phyloP scores from a whole-genome alignment of 1,139 yeast species.

The Geotrichum bryndzae region DNA sequence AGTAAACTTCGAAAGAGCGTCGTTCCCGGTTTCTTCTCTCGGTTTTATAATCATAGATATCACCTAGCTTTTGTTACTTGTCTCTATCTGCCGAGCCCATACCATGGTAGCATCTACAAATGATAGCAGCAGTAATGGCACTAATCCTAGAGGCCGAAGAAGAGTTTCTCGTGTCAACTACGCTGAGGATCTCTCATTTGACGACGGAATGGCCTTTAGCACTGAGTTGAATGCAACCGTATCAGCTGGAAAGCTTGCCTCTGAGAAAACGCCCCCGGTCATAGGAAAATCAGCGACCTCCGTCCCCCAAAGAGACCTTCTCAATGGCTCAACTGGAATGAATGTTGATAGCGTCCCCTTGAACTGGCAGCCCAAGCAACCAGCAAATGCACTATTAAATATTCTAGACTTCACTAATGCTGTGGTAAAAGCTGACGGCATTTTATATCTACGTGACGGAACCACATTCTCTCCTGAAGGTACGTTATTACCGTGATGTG shows the following conservation, averaged over 20 bases:
- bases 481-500: conserved; percentile 17
- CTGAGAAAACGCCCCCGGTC: not conserved
- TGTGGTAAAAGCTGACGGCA: conserved; percentile 34
- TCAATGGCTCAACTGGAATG: not conserved
- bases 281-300: not conserved
- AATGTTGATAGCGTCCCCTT: conserved; percentile 24
- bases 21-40: not conserved
- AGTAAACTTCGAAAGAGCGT: not conserved
- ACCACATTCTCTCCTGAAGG: conserved; percentile 32
- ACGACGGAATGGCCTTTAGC: conserved; percentile 1
- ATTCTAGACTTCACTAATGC: conserved; percentile 41
- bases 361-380: conserved; percentile 36
- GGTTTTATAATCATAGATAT: not conserved
- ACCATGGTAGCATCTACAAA: not conserved
- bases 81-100: not conserved
- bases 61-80: not conserved
- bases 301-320: not conserved
- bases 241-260: not conserved
- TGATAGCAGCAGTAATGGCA: not conserved
- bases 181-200: conserved; percentile 25
- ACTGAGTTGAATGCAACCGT: not conserved
- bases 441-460: conserved; percentile 35
- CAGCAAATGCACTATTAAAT: conserved; percentile 27
- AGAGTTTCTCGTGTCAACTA: conserved; percentile 30
- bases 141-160: conserved; percentile 19